Conservation (phyloP, 2,329 filamentous ascomycete species). For the Phyllosticta citribraziliensis region DNA sequence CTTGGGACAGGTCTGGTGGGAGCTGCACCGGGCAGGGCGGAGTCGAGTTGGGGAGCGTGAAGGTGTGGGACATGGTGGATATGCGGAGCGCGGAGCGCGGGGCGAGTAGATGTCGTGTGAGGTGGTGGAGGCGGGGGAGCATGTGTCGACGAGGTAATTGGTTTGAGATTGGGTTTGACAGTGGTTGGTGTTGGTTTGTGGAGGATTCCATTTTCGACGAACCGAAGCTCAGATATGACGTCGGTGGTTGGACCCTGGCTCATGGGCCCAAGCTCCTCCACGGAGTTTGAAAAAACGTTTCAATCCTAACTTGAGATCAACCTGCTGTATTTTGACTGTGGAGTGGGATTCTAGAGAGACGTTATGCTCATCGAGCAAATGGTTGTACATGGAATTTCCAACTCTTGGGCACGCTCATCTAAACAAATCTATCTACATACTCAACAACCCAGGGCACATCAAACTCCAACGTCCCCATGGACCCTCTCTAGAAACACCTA, state of each 20-base stretch:
- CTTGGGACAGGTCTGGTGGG: constrained; percentile 27
- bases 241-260: not conserved
- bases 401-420: not conserved
- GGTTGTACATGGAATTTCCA: too few species aligned
- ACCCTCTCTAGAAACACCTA: constrained; percentile 21
- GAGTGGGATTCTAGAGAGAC: too few species aligned
- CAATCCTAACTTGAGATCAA: too few species aligned
- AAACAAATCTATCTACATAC: not conserved
- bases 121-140: not conserved
- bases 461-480: too few species aligned
- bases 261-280: not conserved
- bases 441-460: not conserved
- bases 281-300: too few species aligned
- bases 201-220: not conserved
- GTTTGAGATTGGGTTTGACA: not conserved
- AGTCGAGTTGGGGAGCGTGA: constrained; percentile 27
- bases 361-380: too few species aligned
- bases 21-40: constrained; percentile 33
- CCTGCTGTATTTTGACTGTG: too few species aligned
- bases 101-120: not conserved
- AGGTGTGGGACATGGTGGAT: constrained; percentile 29
- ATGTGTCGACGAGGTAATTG: not conserved
- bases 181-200: not conserved
- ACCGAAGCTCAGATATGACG: not conserved
- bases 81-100: not conserved